Base-by-base conservation (phyloP, 108 stramenopile genomes). In the Ochromonas danica region DNA sequence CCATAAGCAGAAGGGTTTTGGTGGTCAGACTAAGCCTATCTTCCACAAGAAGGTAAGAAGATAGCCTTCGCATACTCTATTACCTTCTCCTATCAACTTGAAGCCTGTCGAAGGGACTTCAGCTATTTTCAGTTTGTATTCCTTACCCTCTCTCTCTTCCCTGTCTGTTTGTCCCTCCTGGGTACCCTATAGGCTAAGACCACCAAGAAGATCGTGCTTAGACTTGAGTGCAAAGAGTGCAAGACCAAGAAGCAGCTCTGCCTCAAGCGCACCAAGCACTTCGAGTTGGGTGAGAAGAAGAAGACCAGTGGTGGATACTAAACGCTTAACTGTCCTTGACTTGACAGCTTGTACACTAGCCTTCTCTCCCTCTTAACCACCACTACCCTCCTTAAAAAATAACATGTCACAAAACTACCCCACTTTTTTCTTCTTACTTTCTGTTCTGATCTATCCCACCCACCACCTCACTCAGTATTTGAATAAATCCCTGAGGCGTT, bases 1-100 rank as follows among this genome's bases (percentile, higher is more conserved):
- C 83, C 89, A 91, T 84, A 99, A 99, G 91, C 98, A 99, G 89
- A 95, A 92, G 94, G 98, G 98, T 45, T 99, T 95, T 88, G 98
- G 98, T 78, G 98, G 98, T 61, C 98, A 99, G 88, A 99, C 98
- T 83, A 99, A 99, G 95, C 98, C 98, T 71, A 94, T 99, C 79
- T 98, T 99, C 86, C 98, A 98, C 95, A 99, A 99, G 90, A 99
- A 99, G 94, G 72, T 75, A 75, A 57, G 31, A 41, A 27, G 22
- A 10, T 57, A 22, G 22, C 51, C 22, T 57, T 22, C 10, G 10
- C 51, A 17, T 22, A 57, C 51, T n/a, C n/a, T n/a, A n/a, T n/a
- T n/a, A n/a, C n/a, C n/a, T n/a, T n/a, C n/a, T n/a, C n/a, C n/a
- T n/a, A n/a, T n/a, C n/a, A n/a, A n/a, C n/a, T n/a, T n/a, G n/a